Conservation (phyloP, 2,329 filamentous ascomycete species). For the Neoarthrinium moseri region DNA sequence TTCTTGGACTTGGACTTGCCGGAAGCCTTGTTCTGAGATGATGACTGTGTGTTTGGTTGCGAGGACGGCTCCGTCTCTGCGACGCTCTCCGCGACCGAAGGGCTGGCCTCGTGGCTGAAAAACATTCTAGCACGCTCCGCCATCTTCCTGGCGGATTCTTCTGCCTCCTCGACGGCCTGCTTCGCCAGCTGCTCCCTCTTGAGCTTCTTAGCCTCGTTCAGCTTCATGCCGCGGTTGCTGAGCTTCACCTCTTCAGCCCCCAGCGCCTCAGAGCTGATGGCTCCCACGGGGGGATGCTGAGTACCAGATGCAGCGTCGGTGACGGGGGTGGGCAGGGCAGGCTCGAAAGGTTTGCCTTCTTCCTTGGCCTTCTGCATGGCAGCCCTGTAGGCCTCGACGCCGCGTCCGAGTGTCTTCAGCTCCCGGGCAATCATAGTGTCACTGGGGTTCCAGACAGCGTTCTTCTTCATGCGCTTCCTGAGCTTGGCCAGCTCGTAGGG, state of each 20-base stretch:
- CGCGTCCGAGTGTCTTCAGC: constrained; percentile 68
- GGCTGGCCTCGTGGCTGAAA: constrained; percentile 33
- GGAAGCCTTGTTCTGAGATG: constrained; percentile 22
- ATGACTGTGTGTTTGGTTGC: constrained; percentile 14
- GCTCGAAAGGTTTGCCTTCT: constrained; percentile 61
- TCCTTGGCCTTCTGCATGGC: constrained; percentile 66
- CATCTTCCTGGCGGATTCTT: constrained; percentile 55
- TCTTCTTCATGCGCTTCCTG: constrained; percentile 88
- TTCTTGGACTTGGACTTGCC: constrained; percentile 34
- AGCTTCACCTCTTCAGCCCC: constrained; percentile 61
- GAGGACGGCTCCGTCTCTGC: constrained; percentile 21
- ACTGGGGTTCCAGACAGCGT: constrained; percentile 79
- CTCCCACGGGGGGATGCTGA: constrained; percentile 56
- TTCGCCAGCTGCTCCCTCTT: constrained; percentile 66
- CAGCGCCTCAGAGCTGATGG: constrained; percentile 56
- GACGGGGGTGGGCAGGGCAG: constrained; percentile 36
- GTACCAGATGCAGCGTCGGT: constrained; percentile 50
- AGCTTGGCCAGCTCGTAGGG: constrained; percentile 66
- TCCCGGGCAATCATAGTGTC: constrained; percentile 84
- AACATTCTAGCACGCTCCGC: constrained; percentile 46
- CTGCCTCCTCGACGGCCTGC: constrained; percentile 61
- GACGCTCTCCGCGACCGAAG: constrained; percentile 24
- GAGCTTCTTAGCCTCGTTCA: constrained; percentile 75
- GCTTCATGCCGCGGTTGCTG: constrained; percentile 72
- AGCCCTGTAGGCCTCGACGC: constrained; percentile 58